Base-by-base conservation (phyloP, 2,329 filamentous ascomycete genomes). In the Periconia sp. region DNA sequence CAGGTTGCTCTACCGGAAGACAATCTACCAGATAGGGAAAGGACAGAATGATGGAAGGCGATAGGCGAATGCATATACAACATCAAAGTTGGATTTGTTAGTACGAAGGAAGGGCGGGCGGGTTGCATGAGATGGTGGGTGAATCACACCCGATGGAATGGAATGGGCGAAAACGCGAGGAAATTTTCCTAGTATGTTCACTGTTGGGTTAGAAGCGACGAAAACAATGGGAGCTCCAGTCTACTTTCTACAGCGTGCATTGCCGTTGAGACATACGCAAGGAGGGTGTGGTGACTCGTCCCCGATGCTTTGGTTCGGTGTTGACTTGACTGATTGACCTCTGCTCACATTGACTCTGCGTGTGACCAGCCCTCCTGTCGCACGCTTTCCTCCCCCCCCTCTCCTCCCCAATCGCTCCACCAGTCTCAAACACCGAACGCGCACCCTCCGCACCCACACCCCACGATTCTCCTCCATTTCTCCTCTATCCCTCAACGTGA, bases 181-280 rank as follows among this genome's bases (percentile, higher is more conserved):
- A 13, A n/a, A 13, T 5, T n/a, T 28, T 13, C 15, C 25, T 28
- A 11, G 12, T 25, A n/a, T 28, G 25, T 13, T 28, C 15, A 13
- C 11, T 12, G 5, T 28, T 28, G 5, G 25, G 25, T 28, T 42
- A 36, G 39, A 42, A 28, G n/a, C 13, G 39, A 42, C 30, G 39
- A 26, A 28, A 36, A 36, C 30, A 42, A 42, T 36, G 39, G 39
- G 22, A 42, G 30, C 18, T 17, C 12, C 15, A 24, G n/a, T 26
- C 25, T 16, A 38, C 35, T 38, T 41, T 28, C 15, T 25, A 8
- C 7, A 7, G 12, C 12, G 23, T 25, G 23, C 23, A 12, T 12
- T 12, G 7, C 12, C 23, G n/a, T n/a, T n/a, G n/a, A n/a, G n/a
- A n/a, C n/a, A n/a, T 25, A 25, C 23, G 23, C 7, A 7, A 12